phyloP scores from a whole-genome alignment of 2,329 filamentous ascomycete species.

The Bipolaris zeicola region DNA sequence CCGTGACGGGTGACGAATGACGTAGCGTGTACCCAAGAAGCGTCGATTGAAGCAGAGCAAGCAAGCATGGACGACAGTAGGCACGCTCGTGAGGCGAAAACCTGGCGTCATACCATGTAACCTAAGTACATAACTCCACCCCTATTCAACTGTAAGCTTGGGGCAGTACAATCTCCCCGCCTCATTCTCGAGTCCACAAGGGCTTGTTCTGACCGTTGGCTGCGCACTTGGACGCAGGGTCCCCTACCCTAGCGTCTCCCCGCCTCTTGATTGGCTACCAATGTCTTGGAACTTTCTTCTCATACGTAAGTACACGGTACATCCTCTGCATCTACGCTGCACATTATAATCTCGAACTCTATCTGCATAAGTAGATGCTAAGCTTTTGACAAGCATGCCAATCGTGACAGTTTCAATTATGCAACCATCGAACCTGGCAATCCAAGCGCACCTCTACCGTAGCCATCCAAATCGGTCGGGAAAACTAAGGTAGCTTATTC shows the following conservation, averaged over 20 bases:
- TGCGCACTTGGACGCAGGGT: slow-evolving; percentile 12
- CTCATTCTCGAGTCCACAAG: slow-evolving; percentile 6
- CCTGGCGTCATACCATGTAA: background rate
- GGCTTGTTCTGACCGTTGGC: slow-evolving; percentile 8
- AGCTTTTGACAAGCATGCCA: background rate
- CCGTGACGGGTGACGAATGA: slow-evolving; percentile 18
- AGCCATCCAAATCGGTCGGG: no score
- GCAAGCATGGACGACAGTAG: background rate
- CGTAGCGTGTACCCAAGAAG: slow-evolving; percentile 14
- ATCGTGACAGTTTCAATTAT: no score
- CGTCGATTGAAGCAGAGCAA: slow-evolving; percentile 2
- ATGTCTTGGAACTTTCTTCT: background rate
- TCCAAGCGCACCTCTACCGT: no score
- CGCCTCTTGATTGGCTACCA: slow-evolving; percentile 11
- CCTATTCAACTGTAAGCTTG: background rate
- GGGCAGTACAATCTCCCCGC: slow-evolving; percentile 1
- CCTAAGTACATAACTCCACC: background rate
- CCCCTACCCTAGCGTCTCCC: slow-evolving; percentile 10
- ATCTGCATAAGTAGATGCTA: background rate
- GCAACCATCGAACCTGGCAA: no score
- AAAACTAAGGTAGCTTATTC: no score
- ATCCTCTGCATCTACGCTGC: background rate
- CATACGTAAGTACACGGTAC: background rate
- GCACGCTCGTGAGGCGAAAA: background rate
- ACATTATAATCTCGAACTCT: background rate